phyloP scores from a whole-genome alignment of 140 eudicot genomes.

The Senecio squalidus region DNA sequence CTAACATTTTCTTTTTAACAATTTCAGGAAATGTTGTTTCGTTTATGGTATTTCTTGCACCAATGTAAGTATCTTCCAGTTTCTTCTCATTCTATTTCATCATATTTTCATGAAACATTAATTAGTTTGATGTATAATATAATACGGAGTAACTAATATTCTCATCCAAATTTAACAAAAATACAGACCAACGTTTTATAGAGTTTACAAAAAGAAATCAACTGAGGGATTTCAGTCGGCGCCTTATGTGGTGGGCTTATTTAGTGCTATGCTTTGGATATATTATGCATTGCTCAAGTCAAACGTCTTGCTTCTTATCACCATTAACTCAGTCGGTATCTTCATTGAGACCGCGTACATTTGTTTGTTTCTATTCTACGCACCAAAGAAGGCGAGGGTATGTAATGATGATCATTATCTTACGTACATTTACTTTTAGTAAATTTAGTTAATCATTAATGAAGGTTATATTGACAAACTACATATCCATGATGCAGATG shows the following conservation, averaged over 20 bases:
- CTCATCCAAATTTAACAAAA: background rate
- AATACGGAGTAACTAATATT: background rate
- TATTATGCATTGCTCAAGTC: conserved; percentile 60
- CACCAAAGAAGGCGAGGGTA: conserved; percentile 50
- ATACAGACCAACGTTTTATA: conserved; percentile 70
- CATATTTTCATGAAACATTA: no score
- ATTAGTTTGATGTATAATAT: no score
- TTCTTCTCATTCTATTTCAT: background rate
- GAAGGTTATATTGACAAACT: background rate
- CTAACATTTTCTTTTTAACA: background rate
- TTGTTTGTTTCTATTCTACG: conserved; percentile 27
- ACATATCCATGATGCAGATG: conserved; percentile 29
- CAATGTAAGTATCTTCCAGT: conserved; percentile 31
- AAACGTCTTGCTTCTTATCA: conserved; percentile 56
- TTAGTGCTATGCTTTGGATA: conserved; percentile 76
- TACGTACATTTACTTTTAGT: background rate
- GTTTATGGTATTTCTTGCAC: conserved; percentile 54
- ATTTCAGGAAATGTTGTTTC: conserved; percentile 48
- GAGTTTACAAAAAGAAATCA: conserved; percentile 61
- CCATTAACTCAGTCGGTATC: conserved; percentile 60
- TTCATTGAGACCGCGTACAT: conserved; percentile 45
- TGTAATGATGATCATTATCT: background rate
- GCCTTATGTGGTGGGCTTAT: conserved; percentile 66
- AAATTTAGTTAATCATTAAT: background rate
- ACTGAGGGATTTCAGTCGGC: conserved; percentile 73